phyloP scores from a whole-genome alignment of 805 yeast species.

The Cyberlindnera nakhonratchasimensis region DNA sequence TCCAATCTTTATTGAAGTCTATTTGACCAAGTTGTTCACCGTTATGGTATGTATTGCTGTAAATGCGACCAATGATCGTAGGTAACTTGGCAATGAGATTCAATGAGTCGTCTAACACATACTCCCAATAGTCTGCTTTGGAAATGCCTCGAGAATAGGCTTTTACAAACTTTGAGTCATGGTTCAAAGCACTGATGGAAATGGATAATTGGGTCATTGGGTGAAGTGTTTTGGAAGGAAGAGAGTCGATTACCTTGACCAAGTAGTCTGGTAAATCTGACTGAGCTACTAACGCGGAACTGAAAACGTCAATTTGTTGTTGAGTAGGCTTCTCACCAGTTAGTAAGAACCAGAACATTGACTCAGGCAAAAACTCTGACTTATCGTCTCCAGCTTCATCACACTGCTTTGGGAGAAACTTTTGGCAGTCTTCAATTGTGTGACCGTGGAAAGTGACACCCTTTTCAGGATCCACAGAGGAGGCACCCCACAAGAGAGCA shows the following conservation, averaged over 20 bases:
- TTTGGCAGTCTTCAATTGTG: constrained; percentile 71
- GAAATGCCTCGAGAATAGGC: constrained; percentile 69
- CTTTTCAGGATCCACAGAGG: constrained; percentile 68
- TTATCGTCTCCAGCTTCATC: constrained; percentile 30
- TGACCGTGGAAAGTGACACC: constrained; percentile 79
- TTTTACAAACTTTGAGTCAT: constrained; percentile 66
- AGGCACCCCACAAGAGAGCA: constrained; percentile 77
- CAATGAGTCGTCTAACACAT: constrained; percentile 67
- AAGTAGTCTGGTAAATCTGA: constrained; percentile 64
- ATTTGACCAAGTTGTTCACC: constrained; percentile 53
- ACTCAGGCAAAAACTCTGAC: constrained; percentile 67
- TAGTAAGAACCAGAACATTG: constrained; percentile 73
- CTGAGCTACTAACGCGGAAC: constrained; percentile 60
- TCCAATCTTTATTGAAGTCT: constrained; percentile 59
- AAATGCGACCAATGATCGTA: constrained; percentile 68
- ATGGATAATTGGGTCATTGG: constrained; percentile 84
- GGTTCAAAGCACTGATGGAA: constrained; percentile 70
- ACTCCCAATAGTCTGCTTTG: constrained; percentile 72
- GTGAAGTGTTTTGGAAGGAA: constrained; percentile 61
- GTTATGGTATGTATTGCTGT: constrained; percentile 55
- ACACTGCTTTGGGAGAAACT: constrained; percentile 53
- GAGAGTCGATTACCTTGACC: constrained; percentile 53
- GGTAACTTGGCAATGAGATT: constrained; percentile 73
- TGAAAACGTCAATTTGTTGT: constrained; percentile 52
- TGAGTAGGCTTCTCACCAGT: constrained; percentile 70